A percentile compares a stretch with the other conserved stretches of the same genome.
These are phyloP conservation scores for Penicillium sp. DNA, from an alignment of 2,329 filamentous ascomycete genomes.

Conservation along the genomic window DNA sequence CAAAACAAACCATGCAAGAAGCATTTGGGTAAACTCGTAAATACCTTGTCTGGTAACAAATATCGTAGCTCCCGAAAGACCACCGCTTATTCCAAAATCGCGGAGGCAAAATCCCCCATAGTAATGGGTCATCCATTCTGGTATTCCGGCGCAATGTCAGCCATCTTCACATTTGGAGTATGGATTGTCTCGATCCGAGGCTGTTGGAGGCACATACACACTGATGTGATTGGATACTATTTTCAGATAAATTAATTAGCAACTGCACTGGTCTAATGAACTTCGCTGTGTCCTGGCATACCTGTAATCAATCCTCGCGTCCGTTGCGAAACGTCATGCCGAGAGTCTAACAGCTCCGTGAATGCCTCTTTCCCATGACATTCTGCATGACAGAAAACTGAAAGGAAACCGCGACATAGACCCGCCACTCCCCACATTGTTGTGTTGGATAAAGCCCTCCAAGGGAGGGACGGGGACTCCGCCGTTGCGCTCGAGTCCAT, in stretches of 20 bases:
- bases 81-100: conserved; percentile 77
- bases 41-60: conserved; percentile 87
- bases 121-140: conserved; percentile 88
- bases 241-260: conserved; percentile 3
- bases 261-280: neutral
- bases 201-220: conserved; percentile 64
- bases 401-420: conserved; percentile 72
- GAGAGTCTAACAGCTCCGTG: conserved; percentile 70
- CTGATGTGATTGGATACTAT: conserved; percentile 84
- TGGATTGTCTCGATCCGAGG: conserved; percentile 20
- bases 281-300: conserved; percentile 37
- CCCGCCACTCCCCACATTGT: conserved; percentile 72
- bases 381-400: conserved; percentile 71
- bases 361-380: conserved; percentile 75
- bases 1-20: neutral
- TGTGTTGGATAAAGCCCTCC: conserved; percentile 71
- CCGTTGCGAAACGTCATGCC: conserved; percentile 65
- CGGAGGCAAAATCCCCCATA: conserved; percentile 86
- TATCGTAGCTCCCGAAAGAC: conserved; percentile 89
- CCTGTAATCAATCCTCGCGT: conserved; percentile 80
- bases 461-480: conserved; percentile 50
- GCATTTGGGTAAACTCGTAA: conserved; percentile 18
- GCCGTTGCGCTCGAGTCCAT: conserved; percentile 46
- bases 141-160: conserved; percentile 30
- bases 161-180: conserved; percentile 17